Evolutionary conservation across 2,329 filamentous ascomycete genomes (phyloP), one percentile per base, ranked within the genome.

Genomic region (Xylariaceae sp.): DNA sequence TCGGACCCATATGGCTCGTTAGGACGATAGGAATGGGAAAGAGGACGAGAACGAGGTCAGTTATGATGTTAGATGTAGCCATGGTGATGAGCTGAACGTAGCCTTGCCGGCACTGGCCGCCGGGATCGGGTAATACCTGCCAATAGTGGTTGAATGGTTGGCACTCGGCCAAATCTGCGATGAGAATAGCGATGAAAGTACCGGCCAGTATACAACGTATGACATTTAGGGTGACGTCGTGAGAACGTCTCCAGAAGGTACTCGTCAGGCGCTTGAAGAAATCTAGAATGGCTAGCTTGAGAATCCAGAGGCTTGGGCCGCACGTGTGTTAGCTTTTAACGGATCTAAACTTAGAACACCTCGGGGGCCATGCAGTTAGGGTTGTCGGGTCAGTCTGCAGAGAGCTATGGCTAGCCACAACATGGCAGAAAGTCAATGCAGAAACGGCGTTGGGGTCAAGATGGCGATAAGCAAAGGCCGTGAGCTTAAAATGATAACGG

Each of bases 1-100:
- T 90, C 16, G 87, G 64, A 0, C 81, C 78, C 85, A 97, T 93
- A 10, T 84, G 80, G 40, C 91, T 94, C 45, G 82, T 81, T 27
- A 96, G 71, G 55, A 97, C 92, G 63, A 97, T 90, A 0, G 92
- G 89, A 21, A 97, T 88, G 0, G 94, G 94, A 61, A 96, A 96
- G 47, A 88, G 80, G 60, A 97, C 85, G 8, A 99, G 84, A 0
- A 97, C 77, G 2, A 97, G 74, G 68, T 99, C 94, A 13, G 93
- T 97, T 26, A 96, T 75, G 55, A 96, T 86, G 68, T 97, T 94
- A 71, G 88, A 89, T 5, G 83, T 81, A n/a, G 91, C 91, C 87
- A 96, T 94, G 23, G 91, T 92, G 59, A 97, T 78, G 44, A 97
- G 82, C 65, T 97, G 91, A 11, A 84, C 89, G 65, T 89, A 95